Evolutionary conservation across 352 stramenopile genomes (phyloP).

Genomic region (Pythium scleroteichum): DNA sequence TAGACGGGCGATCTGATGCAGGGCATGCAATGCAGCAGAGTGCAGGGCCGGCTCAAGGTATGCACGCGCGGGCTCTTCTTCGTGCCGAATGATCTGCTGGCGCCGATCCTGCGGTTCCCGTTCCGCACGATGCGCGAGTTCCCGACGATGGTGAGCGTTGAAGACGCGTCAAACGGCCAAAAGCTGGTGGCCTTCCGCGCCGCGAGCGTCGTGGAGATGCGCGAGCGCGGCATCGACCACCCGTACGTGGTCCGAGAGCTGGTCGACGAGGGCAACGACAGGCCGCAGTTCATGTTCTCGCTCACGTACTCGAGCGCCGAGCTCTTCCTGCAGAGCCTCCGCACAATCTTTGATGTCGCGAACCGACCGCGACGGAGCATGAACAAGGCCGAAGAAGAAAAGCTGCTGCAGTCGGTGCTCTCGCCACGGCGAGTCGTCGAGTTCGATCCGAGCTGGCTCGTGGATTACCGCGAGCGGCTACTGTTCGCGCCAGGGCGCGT

Average conservation of each 20-base stretch:
- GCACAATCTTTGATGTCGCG: conserved; percentile 56
- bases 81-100: conserved; percentile 70
- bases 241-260: conserved; percentile 61
- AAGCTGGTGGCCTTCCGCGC: conserved; percentile 63
- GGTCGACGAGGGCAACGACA: conserved; percentile 13
- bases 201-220: conserved; percentile 69
- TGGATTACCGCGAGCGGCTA: conserved; percentile 82
- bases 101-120: conserved; percentile 79
- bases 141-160: conserved; percentile 57
- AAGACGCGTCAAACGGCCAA: conserved; percentile 19
- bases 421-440: conserved; percentile 46
- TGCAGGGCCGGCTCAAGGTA: conserved; percentile 70
- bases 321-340: conserved; percentile 64
- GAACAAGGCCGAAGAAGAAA: conserved; percentile 69
- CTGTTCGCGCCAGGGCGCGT: conserved; percentile 47
- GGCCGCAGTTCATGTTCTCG: conserved; percentile 65
- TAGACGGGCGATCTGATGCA: neutral
- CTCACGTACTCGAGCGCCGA: conserved; percentile 68
- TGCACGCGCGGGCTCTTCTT: conserved; percentile 90
- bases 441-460: conserved; percentile 82
- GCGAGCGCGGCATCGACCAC: conserved; percentile 65
- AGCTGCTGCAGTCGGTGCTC: conserved; percentile 62
- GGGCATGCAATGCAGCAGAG: conserved; percentile 34
- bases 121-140: conserved; percentile 64
- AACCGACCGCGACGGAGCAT: conserved; percentile 47